Base-by-base conservation (phyloP, 306 rosid genomes). In the Trichosanthes cucumerina region DNA sequence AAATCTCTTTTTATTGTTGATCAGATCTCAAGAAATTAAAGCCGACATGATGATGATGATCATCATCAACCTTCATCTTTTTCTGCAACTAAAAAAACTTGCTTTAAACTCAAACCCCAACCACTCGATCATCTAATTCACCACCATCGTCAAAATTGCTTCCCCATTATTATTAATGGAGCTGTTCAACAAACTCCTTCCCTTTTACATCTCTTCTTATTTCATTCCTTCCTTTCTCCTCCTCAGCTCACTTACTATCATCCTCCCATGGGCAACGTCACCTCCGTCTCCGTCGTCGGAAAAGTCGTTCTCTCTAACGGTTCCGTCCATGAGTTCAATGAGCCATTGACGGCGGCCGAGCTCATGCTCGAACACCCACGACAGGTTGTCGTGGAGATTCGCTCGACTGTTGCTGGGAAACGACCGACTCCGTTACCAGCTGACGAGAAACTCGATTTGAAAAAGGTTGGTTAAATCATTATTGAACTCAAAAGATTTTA, bases 291-390 rank as follows among this genome's bases (percentile, higher is more conserved):
- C 24, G 54, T 31, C 18, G 28, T 84, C 28, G 58, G 88, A 4
- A 92, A 84, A 81, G 87, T 95, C 4, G 83, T 95, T 31, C 75
- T 86, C 54, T 86, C 82, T 12, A 86, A 95, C 26, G 97, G 98
- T 2, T 88, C 93, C 2, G 84, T 95, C 66, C 86, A 86, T 2
- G 86, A 89, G 79, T 86, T 95, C 50, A 84, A 87, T 10, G 47
- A 87, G 3, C 87, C 89, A 1, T 0, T 91, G 28, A 89, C 88
- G 0, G 98, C 41, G 26, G 98, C 96, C 9, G 98, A 92, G 88
- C 77, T 95, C 6, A 95, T 95, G 98, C 39, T 92, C 49, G 98
- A 92, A 41, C 86, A 95, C 79, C 96, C 97, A 1, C 94, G 86
- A n/a, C 91, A 92, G 1, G 97, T 91, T 4, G 98, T 95, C 54